Evolutionary conservation across 495 filamentous ascomycete genomes (phyloP).

Genomic region (Penicillium pancosmium): DNA sequence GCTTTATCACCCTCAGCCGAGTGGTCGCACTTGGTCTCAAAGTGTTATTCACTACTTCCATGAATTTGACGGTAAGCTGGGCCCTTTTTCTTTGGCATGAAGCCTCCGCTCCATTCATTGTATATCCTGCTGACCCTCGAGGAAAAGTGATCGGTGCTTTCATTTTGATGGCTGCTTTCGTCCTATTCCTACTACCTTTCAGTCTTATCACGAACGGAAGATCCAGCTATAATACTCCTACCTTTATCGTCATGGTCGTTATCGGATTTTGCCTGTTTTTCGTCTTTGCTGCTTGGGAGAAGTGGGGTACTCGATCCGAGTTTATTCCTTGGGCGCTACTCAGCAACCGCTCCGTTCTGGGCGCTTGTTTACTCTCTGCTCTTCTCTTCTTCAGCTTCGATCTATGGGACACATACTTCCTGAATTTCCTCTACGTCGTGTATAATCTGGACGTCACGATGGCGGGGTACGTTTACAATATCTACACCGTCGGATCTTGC

Average conservation of each 20-base stretch:
- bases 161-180: constrained; percentile 58
- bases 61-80: constrained; percentile 59
- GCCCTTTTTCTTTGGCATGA: not conserved
- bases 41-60: constrained; percentile 56
- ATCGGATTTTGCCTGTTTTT: constrained; percentile 59
- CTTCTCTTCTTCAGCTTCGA: constrained; percentile 65
- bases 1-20: constrained; percentile 38
- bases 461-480: constrained; percentile 65
- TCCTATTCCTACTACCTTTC: constrained; percentile 67
- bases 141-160: constrained; percentile 54
- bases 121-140: constrained; percentile 1
- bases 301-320: constrained; percentile 52
- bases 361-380: constrained; percentile 59
- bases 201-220: constrained; percentile 49
- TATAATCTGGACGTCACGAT: constrained; percentile 57
- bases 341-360: constrained; percentile 64
- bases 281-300: constrained; percentile 63
- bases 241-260: constrained; percentile 60
- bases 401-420: constrained; percentile 69
- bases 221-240: constrained; percentile 50
- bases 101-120: not conserved
- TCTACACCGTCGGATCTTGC: constrained; percentile 71
- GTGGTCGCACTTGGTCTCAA: constrained; percentile 49
- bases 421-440: constrained; percentile 73
- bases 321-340: constrained; percentile 66